A percentile compares a stretch with the other conserved stretches of the same genome.
Conservation (phyloP, 2,329 filamentous ascomycete genomes). For the Epichloe glyceriae region DNA sequence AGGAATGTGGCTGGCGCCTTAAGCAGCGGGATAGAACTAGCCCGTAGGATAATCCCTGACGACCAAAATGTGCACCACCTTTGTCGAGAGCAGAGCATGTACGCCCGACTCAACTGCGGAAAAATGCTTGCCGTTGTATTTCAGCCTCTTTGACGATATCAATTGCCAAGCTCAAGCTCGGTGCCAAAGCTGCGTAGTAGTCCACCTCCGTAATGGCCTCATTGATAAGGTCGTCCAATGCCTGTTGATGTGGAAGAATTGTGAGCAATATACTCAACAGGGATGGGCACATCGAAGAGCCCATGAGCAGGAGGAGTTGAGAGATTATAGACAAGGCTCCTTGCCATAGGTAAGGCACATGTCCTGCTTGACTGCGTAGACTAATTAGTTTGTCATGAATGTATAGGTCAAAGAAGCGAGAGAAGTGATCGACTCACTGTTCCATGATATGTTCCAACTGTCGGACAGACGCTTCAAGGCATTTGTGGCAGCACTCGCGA, state of each 20-base stretch:
- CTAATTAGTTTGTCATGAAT: slow-evolving; percentile 1
- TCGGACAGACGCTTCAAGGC: slow-evolving; percentile 64
- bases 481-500: slow-evolving; percentile 67
- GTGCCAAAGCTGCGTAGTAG: slow-evolving; percentile 60
- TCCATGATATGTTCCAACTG: slow-evolving; percentile 69
- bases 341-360: slow-evolving; percentile 79
- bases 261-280: slow-evolving; percentile 51
- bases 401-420: neutral
- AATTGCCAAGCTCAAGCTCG: slow-evolving; percentile 61
- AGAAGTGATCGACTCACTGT: slow-evolving; percentile 46
- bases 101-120: slow-evolving; percentile 30
- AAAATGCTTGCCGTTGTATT: slow-evolving; percentile 52
- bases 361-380: slow-evolving; percentile 53
- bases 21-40: too few species aligned
- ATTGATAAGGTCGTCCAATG: slow-evolving; percentile 64
- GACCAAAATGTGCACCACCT: neutral
- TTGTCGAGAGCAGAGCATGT: neutral
- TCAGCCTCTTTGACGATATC: slow-evolving; percentile 74
- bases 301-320: slow-evolving; percentile 72
- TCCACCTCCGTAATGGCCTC: slow-evolving; percentile 67
- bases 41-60: too few species aligned
- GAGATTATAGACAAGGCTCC: slow-evolving; percentile 73
- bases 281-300: slow-evolving; percentile 66
- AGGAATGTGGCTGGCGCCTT: too few species aligned
- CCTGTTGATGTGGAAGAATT: slow-evolving; percentile 41